These are phyloP conservation scores for Babesia gibsoni DNA, from an alignment of 169 alveolate species.

Conservation along the genomic window DNA sequence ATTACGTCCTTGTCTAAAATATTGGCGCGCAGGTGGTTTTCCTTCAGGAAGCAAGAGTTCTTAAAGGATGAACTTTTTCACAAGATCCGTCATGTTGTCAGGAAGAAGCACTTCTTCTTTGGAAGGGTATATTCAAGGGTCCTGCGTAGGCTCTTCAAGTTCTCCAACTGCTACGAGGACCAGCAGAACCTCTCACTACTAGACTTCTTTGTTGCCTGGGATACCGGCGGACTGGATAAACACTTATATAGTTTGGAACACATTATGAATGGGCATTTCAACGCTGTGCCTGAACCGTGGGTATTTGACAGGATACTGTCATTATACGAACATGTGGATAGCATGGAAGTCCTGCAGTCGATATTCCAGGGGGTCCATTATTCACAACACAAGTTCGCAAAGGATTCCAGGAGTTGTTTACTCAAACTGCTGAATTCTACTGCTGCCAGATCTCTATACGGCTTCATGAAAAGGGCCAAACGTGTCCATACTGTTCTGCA, in stretches of 20 bases:
- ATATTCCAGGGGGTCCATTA: background rate
- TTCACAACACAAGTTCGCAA: background rate
- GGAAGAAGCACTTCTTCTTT: slow-evolving; percentile 24
- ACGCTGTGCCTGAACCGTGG: background rate
- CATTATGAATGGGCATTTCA: background rate
- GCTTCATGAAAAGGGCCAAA: background rate
- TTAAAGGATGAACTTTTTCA: slow-evolving; percentile 12
- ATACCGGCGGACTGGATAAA: background rate
- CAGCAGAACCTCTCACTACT: background rate
- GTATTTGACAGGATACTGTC: background rate
- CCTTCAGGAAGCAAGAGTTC: slow-evolving; percentile 35
- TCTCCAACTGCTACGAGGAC: slow-evolving; percentile 13
- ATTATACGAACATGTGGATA: background rate
- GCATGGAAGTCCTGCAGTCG: background rate
- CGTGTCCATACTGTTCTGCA: background rate
- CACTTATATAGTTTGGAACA: background rate
- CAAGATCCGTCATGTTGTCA: slow-evolving; percentile 4
- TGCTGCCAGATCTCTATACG: slow-evolving; percentile 2
- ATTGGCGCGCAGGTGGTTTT: slow-evolving; percentile 27
- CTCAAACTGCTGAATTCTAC: background rate
- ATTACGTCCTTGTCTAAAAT: background rate
- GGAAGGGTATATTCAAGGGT: slow-evolving; percentile 53
- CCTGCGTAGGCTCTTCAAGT: slow-evolving; percentile 17
- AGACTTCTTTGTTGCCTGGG: slow-evolving; percentile 7
- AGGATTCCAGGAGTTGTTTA: background rate